Conservation (phyloP, 805 yeast species). For the Wickerhamiella cacticola region DNA sequence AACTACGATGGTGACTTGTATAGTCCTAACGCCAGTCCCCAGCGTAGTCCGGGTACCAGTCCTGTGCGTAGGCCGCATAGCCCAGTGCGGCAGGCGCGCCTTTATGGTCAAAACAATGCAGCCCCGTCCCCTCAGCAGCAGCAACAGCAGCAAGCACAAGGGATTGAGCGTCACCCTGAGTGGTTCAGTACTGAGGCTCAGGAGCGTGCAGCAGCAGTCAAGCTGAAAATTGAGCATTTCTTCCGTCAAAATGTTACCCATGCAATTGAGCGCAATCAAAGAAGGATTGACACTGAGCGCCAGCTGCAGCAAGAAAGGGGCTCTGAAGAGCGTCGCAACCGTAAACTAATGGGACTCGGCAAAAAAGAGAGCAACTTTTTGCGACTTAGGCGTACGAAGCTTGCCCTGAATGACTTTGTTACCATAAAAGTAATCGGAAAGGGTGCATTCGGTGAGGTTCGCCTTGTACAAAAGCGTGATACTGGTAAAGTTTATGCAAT, state of each 20-base stretch:
- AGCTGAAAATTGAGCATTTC: slow-evolving; percentile 68
- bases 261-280: slow-evolving; percentile 91
- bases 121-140: not conserved
- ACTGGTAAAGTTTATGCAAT: slow-evolving; percentile 87
- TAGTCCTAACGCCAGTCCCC: slow-evolving; percentile 11
- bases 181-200: slow-evolving; percentile 59
- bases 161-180: slow-evolving; percentile 76
- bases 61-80: slow-evolving; percentile 9
- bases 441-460: slow-evolving; percentile 96
- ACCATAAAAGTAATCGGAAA: slow-evolving; percentile 89
- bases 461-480: slow-evolving; percentile 85
- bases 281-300: slow-evolving; percentile 76
- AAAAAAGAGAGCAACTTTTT: slow-evolving; percentile 79
- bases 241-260: slow-evolving; percentile 77
- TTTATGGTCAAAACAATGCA: not conserved
- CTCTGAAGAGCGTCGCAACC: slow-evolving; percentile 72
- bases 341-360: slow-evolving; percentile 74
- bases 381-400: slow-evolving; percentile 71
- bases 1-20: slow-evolving; percentile 8
- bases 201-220: slow-evolving; percentile 74
- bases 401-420: slow-evolving; percentile 65
- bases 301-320: slow-evolving; percentile 55
- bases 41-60: slow-evolving; percentile 9
- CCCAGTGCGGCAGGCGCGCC: slow-evolving; percentile 8
- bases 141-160: not conserved